Evolutionary conservation across 139 green algal species (phyloP).

Genomic region (Chlamydomonas sp.): DNA sequence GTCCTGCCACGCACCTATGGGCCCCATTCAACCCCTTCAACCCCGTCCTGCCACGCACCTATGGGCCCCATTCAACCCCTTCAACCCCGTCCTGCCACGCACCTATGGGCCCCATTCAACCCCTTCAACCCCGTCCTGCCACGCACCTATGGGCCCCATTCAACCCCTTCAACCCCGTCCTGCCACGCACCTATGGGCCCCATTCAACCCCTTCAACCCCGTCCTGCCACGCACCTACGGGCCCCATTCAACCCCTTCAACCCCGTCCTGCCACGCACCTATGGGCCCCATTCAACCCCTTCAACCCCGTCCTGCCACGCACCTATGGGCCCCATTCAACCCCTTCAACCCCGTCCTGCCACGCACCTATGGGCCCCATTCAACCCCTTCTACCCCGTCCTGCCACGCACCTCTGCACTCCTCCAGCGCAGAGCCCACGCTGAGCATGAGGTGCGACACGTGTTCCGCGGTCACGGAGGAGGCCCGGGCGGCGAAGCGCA

Average conservation of each 20-base stretch:
- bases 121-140: background rate
- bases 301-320: background rate
- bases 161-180: background rate
- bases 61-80: no score
- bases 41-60: background rate
- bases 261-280: background rate
- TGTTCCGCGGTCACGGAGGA: slow-evolving; percentile 24
- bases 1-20: background rate
- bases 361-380: no score
- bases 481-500: slow-evolving; percentile 24
- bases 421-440: slow-evolving; percentile 31
- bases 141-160: background rate
- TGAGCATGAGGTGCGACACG: slow-evolving; percentile 33
- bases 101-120: background rate
- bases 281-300: no score
- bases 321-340: background rate
- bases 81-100: background rate
- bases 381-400: background rate
- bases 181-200: background rate
- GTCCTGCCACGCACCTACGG: background rate
- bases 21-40: no score
- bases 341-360: no score
- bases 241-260: no score
- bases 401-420: slow-evolving; percentile 4
- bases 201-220: no score